Base-by-base conservation (phyloP, 1,284 basidiomycete genomes). In the Fomitopsis schrenkii region DNA sequence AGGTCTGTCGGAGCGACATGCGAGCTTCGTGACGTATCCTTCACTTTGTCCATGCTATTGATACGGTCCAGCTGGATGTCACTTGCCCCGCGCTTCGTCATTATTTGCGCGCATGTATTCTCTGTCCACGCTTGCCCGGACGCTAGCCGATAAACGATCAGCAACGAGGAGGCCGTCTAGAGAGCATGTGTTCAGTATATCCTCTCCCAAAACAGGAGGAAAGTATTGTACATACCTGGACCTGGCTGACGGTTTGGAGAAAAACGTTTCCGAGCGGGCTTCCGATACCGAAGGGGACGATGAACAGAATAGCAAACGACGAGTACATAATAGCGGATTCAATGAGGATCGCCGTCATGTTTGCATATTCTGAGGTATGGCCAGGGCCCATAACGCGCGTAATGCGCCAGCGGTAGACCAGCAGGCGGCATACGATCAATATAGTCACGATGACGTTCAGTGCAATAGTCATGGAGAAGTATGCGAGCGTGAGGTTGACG, bases 291-390 rank as follows among this genome's bases (percentile, higher is more conserved):
- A 79, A 80, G 2, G 78, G 76, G 56, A 81, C 71, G 41, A 82
- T 72, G 67, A 81, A 81, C 6, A 77, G 66, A 22, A 80, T 56
- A 8, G 78, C 72, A 64, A 77, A 77, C 22, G 76, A 66, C 7
- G 78, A 77, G 66, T 80, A 80, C 17, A 80, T 71, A 30, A 79
- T 74, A 1, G 79, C 76, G 12, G 74, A 76, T 67, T 80, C 79
- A 60, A 80, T 62, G 45, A 81, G 63, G 57, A 80, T 75, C 8
- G 79, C 71, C 3, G 72, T 72, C n/a, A 81, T 62, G 0, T 77
- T 78, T 35, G 77, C 64, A 65, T 80, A 80, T 53, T 77, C 72
- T 22, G 59, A 68, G 17, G 71, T 75, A 62, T 79, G 72, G 5
- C 74, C 74, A 6, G 68, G 59, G 0, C 75, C 72, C 33, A 80